These are phyloP conservation scores for Coemansia sp. DNA, from an alignment of 192 early-diverging fungal species.

Conservation along the genomic window DNA sequence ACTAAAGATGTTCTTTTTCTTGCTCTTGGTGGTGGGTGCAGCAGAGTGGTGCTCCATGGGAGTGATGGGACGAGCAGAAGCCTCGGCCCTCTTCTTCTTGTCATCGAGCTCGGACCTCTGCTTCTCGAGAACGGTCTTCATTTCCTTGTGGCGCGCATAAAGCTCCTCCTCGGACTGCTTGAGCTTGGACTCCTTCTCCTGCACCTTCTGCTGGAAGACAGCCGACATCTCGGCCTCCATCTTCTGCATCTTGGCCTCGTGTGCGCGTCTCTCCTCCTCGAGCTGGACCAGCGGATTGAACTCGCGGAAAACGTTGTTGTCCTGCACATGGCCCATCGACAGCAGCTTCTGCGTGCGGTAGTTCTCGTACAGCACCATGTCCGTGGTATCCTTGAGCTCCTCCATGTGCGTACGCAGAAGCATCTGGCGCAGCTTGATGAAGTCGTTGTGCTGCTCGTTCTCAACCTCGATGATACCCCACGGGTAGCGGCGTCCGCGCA, in stretches of 20 bases:
- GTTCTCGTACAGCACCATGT: constrained; percentile 88
- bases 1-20: constrained; percentile 58
- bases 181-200: constrained; percentile 97
- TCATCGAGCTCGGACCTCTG: constrained; percentile 92
- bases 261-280: constrained; percentile 88
- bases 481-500: constrained; percentile 87
- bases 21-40: constrained; percentile 44
- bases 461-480: constrained; percentile 98
- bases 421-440: constrained; percentile 93
- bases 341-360: constrained; percentile 94
- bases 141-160: constrained; percentile 95
- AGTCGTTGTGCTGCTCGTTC: constrained; percentile 95
- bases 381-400: constrained; percentile 94
- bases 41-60: constrained; percentile 53
- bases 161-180: constrained; percentile 97
- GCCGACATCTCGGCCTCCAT: constrained; percentile 99
- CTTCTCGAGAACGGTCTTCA: constrained; percentile 97
- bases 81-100: constrained; percentile 86
- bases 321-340: constrained; percentile 81
- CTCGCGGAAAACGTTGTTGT: constrained; percentile 77
- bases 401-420: constrained; percentile 92
- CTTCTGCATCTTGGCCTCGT: constrained; percentile 94
- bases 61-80: constrained; percentile 43
- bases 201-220: constrained; percentile 98
- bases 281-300: constrained; percentile 76